A percentile compares a stretch with the other conserved stretches of the same genome.
These are phyloP conservation scores for Candida ulmi DNA, from an alignment of 805 yeast species.

Conservation along the genomic window DNA sequence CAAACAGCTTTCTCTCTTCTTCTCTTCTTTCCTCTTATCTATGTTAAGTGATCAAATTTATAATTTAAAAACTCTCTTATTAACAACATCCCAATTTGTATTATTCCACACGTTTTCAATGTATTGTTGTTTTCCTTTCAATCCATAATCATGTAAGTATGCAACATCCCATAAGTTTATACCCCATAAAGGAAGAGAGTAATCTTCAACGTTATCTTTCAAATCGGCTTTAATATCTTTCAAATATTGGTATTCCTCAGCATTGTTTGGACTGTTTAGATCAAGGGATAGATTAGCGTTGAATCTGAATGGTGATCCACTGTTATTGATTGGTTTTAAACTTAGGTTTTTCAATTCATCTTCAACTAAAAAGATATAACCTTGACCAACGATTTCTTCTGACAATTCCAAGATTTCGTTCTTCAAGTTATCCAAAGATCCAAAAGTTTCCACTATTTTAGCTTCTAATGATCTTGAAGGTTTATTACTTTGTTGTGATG, in stretches of 20 bases:
- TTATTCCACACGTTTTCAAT: slow-evolving; percentile 71
- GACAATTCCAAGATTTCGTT: slow-evolving; percentile 9
- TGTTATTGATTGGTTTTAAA: slow-evolving; percentile 55
- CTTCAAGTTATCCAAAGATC: slow-evolving; percentile 21
- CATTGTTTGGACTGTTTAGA: slow-evolving; percentile 64
- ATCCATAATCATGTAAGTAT: slow-evolving; percentile 81
- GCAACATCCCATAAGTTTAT: slow-evolving; percentile 88
- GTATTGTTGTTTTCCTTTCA: slow-evolving; percentile 63
- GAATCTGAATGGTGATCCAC: slow-evolving; percentile 72
- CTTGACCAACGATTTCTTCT: slow-evolving; percentile 44
- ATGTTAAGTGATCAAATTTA: too few species aligned
- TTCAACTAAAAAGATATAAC: slow-evolving; percentile 74
- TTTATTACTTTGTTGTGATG: slow-evolving; percentile 20
- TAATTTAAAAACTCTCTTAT: slow-evolving; percentile 34
- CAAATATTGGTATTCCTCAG: slow-evolving; percentile 45
- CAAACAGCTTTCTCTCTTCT: too few species aligned
- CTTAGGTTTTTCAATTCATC: slow-evolving; percentile 51
- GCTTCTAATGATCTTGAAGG: slow-evolving; percentile 32
- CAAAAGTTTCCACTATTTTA: slow-evolving; percentile 33
- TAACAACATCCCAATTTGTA: slow-evolving; percentile 78
- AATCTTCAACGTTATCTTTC: slow-evolving; percentile 41
- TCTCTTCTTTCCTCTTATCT: too few species aligned
- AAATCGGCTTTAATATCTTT: slow-evolving; percentile 37
- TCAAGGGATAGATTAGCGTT: slow-evolving; percentile 69
- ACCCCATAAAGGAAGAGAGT: slow-evolving; percentile 68